These are phyloP conservation scores for Trametes punicea DNA, from an alignment of 768 basidiomycete species.

Conservation along the genomic window DNA sequence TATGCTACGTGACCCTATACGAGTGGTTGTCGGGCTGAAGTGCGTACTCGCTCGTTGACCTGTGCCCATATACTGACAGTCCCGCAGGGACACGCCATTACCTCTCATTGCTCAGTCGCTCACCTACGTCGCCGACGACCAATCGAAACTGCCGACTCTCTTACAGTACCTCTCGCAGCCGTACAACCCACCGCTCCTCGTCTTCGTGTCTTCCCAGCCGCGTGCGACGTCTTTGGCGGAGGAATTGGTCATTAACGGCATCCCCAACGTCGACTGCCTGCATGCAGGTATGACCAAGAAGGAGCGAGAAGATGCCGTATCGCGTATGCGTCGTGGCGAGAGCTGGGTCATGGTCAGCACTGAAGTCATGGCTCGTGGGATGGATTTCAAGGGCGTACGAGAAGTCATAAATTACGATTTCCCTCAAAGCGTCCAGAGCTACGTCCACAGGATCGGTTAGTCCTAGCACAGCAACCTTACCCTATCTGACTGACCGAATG, in stretches of 20 bases:
- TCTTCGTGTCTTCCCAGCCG: slow-evolving; percentile 90
- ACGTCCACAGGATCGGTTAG: slow-evolving; percentile 90
- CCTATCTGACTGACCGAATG: not conserved
- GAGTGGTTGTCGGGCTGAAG: slow-evolving; percentile 97
- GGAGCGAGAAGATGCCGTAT: slow-evolving; percentile 82
- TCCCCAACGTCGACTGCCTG: slow-evolving; percentile 81
- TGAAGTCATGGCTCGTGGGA: slow-evolving; percentile 96
- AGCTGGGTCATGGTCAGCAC: slow-evolving; percentile 96
- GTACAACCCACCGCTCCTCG: slow-evolving; percentile 86
- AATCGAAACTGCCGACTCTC: slow-evolving; percentile 91
- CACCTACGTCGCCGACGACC: slow-evolving; percentile 88
- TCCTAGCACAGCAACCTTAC: too few relatives aligned
- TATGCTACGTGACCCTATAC: slow-evolving; percentile 81
- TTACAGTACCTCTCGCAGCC: slow-evolving; percentile 75
- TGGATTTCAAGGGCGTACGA: slow-evolving; percentile 94
- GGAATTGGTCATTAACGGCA: slow-evolving; percentile 75
- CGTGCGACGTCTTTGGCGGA: slow-evolving; percentile 77
- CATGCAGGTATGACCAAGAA: slow-evolving; percentile 88
- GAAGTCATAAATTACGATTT: slow-evolving; percentile 98
- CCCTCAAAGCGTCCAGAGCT: slow-evolving; percentile 92
- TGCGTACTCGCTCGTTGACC: slow-evolving; percentile 35
- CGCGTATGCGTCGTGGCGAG: slow-evolving; percentile 82
- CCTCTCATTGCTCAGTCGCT: slow-evolving; percentile 87
- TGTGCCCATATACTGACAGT: not conserved
- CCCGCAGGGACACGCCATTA: slow-evolving; percentile 83